Conservation (phyloP, 2,329 filamentous ascomycete species). For the Bipolaris bicolor region DNA sequence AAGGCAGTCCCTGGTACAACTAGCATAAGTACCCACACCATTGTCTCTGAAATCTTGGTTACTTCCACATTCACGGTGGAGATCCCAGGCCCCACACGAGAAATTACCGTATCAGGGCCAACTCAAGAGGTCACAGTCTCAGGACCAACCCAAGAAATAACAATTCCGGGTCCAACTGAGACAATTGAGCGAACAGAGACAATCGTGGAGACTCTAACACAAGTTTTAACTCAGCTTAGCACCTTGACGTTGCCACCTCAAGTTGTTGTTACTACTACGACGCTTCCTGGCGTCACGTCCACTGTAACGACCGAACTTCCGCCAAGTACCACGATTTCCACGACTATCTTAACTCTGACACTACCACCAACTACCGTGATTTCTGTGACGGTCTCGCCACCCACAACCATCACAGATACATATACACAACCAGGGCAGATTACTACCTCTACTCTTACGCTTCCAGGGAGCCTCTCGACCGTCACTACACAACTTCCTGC, state of each 20-base stretch:
- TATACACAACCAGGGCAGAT: conserved; percentile 16
- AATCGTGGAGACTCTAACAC: conserved; percentile 19
- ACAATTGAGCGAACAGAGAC: conserved; percentile 14
- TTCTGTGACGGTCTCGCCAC: conserved; percentile 9
- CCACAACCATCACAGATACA: conserved; percentile 11
- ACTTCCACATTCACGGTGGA: conserved; percentile 12
- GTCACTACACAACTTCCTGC: conserved; percentile 13
- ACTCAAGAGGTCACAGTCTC: conserved; percentile 9
- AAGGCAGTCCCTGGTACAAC: conserved; percentile 6
- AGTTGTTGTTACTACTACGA: conserved; percentile 26
- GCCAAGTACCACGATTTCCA: conserved; percentile 25
- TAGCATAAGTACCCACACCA: neutral
- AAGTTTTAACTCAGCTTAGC: conserved; percentile 26
- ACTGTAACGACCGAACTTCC: conserved; percentile 24
- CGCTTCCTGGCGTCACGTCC: conserved; percentile 19
- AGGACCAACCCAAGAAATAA: conserved; percentile 9
- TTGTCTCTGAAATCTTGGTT: conserved; percentile 4
- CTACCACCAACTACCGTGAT: conserved; percentile 13
- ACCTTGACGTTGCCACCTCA: conserved; percentile 27
- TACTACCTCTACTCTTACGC: conserved; percentile 9
- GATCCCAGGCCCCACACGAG: conserved; percentile 4
- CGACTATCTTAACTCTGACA: conserved; percentile 28
- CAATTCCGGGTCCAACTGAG: conserved; percentile 12
- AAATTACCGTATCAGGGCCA: conserved; percentile 2
- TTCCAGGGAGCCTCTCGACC: conserved; percentile 4